Conservation (phyloP, 192 early-diverging fungal genomes). For the Backusella westeae region DNA sequence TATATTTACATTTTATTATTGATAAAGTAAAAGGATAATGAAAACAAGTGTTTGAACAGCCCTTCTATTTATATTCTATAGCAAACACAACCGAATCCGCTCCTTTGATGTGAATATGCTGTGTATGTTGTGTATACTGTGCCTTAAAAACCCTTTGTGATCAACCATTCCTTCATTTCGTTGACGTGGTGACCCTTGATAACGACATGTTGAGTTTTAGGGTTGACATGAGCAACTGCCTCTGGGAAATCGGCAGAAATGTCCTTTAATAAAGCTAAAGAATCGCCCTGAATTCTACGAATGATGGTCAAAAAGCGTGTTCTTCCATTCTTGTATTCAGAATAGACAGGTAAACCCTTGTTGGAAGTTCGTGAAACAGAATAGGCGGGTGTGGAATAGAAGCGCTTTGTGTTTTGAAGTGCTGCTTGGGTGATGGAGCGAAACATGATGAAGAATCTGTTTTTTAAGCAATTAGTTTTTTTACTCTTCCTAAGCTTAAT, state of each 20-base stretch:
- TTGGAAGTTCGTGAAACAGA: constrained; percentile 62
- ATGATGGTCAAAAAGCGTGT: constrained; percentile 63
- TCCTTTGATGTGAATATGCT: no score
- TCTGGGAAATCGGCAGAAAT: constrained; percentile 26
- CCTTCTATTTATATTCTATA: neutral
- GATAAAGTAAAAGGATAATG: neutral
- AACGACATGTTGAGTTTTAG: constrained; percentile 48
- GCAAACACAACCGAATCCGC: neutral
- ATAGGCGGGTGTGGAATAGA: constrained; percentile 45
- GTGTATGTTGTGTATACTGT: neutral
- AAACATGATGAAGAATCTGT: constrained; percentile 20
- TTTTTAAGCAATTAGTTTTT: neutral
- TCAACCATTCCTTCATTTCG: constrained; percentile 56
- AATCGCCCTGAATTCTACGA: constrained; percentile 70
- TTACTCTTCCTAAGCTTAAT: neutral
- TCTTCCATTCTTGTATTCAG: constrained; percentile 63
- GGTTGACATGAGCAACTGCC: constrained; percentile 32
- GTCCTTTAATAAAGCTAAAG: constrained; percentile 41
- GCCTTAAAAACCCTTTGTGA: constrained; percentile 50
- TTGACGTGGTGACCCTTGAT: constrained; percentile 52
- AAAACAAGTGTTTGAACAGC: neutral
- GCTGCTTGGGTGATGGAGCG: constrained; percentile 10
- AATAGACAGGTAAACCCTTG: constrained; percentile 68
- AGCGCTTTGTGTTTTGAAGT: constrained; percentile 11
- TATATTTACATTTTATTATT: neutral